A percentile compares a stretch with the other conserved stretches of the same genome.
These are phyloP conservation scores for Pichia cabralensis DNA, from an alignment of 805 yeast species.

Conservation along the genomic window DNA sequence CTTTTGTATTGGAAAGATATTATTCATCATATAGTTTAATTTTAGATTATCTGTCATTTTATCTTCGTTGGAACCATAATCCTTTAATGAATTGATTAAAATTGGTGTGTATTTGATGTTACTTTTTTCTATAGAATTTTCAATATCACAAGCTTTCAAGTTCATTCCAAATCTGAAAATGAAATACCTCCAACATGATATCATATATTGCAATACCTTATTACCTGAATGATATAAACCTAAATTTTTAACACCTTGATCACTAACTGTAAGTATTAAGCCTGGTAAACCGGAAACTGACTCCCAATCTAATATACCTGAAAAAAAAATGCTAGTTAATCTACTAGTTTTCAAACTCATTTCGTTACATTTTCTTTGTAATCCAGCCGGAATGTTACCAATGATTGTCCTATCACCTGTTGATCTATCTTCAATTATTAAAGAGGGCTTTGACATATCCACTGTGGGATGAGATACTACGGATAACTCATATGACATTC, in stretches of 20 bases:
- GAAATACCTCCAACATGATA: slow-evolving; percentile 79
- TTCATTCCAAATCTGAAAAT: slow-evolving; percentile 69
- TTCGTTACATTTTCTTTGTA: slow-evolving; percentile 66
- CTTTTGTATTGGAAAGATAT: slow-evolving; percentile 19
- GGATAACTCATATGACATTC: slow-evolving; percentile 37
- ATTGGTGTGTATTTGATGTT: slow-evolving; percentile 16
- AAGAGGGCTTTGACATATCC: slow-evolving; percentile 48
- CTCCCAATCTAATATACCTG: slow-evolving; percentile 72
- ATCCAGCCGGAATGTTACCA: slow-evolving; percentile 80
- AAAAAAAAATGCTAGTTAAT: slow-evolving; percentile 56
- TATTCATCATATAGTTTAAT: slow-evolving; percentile 4
- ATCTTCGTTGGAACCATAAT: slow-evolving; percentile 1
- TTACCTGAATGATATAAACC: slow-evolving; percentile 43
- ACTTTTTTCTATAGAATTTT: slow-evolving; percentile 4
- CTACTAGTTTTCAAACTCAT: slow-evolving; percentile 47
- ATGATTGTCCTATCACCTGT: slow-evolving; percentile 51
- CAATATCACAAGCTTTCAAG: slow-evolving; percentile 23
- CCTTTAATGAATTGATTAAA: slow-evolving; percentile 7
- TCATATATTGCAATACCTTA: slow-evolving; percentile 40
- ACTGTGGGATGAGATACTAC: slow-evolving; percentile 52
- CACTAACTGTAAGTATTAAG: slow-evolving; percentile 68
- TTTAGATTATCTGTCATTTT: slow-evolving; percentile 4
- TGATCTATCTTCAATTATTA: slow-evolving; percentile 38
- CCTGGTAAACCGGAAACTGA: slow-evolving; percentile 94
- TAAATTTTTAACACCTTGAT: slow-evolving; percentile 54